Evolutionary conservation across 345 rosid genomes (phyloP).

Genomic region (Lagerstroemia speciosa): DNA sequence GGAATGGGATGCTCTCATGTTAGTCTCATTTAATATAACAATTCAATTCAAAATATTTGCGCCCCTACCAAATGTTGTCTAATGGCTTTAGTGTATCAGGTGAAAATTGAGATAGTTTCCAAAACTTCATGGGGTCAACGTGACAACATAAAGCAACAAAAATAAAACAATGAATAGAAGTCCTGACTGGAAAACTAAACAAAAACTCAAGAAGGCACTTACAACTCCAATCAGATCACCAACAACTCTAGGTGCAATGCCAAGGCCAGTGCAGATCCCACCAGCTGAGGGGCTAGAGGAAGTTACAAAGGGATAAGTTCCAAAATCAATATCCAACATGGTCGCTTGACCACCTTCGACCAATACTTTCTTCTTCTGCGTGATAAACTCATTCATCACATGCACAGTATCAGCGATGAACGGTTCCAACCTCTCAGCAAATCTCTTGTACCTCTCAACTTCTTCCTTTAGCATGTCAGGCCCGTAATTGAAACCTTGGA

Average conservation of each 20-base stretch:
- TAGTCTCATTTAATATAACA: too few species aligned
- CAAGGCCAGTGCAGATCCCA: slow-evolving; percentile 93
- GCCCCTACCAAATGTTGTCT: neutral
- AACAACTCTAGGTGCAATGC: slow-evolving; percentile 81
- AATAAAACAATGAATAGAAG: neutral
- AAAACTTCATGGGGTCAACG: neutral
- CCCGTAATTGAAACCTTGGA: slow-evolving; percentile 53
- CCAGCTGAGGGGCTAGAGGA: slow-evolving; percentile 98
- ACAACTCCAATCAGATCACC: slow-evolving; percentile 97
- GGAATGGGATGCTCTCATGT: neutral
- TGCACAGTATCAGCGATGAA: slow-evolving; percentile 80
- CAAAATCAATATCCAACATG: slow-evolving; percentile 92
- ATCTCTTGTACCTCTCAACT: slow-evolving; percentile 85
- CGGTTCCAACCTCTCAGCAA: slow-evolving; percentile 87
- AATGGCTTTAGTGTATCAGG: neutral
- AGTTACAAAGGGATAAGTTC: slow-evolving; percentile 95
- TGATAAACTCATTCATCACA: slow-evolving; percentile 69
- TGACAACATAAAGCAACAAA: neutral
- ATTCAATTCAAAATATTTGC: too few species aligned
- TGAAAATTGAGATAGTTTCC: neutral
- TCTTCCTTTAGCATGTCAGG: slow-evolving; percentile 74
- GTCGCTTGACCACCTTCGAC: slow-evolving; percentile 99
- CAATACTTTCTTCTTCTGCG: slow-evolving; percentile 68
- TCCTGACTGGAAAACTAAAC: neutral
- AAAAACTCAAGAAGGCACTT: slow-evolving; percentile 15